A percentile compares a stretch with the other conserved stretches of the same genome.
phyloP scores from a whole-genome alignment of 2,329 filamentous ascomycete genomes.

The Penicillium sp. region DNA sequence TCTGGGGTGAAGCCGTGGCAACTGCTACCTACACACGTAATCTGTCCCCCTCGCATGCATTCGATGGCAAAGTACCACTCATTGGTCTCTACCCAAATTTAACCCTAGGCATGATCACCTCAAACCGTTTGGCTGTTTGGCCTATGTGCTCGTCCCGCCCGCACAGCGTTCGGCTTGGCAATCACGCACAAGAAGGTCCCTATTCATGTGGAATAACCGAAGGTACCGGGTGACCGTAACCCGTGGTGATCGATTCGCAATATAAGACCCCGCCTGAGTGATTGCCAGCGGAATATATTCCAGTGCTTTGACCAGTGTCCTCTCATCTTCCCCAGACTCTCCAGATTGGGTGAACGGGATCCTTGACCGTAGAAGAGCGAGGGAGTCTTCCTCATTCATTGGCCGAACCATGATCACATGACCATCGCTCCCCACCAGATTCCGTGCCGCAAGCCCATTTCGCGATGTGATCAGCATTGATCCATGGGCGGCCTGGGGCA shows the following conservation, averaged over 20 bases:
- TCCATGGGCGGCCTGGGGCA: conserved; percentile 15
- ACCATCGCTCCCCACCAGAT: conserved; percentile 11
- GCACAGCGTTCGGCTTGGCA: no score
- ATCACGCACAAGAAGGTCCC: no score
- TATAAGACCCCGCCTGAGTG: conserved; percentile 29
- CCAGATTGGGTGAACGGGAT: background rate
- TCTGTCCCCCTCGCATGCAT: no score
- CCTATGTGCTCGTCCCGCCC: no score
- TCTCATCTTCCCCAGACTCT: conserved; percentile 17
- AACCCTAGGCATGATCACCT: no score
- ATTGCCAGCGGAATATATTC: conserved; percentile 22
- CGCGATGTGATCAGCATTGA: conserved; percentile 26
- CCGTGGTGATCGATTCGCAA: conserved; percentile 25
- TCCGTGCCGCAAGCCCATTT: conserved; percentile 12
- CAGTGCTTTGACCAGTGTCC: conserved; percentile 5
- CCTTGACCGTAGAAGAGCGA: conserved; percentile 9
- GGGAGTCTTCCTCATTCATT: conserved; percentile 15
- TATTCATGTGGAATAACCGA: conserved; percentile 35
- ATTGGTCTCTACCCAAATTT: no score
- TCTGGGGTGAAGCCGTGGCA: no score
- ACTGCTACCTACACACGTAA: no score
- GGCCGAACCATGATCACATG: conserved; percentile 9
- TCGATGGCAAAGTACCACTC: no score
- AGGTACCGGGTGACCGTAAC: conserved; percentile 43
- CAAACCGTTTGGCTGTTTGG: no score